Conservation (phyloP, 768 basidiomycete species). For the Lentinula guzmanii region DNA sequence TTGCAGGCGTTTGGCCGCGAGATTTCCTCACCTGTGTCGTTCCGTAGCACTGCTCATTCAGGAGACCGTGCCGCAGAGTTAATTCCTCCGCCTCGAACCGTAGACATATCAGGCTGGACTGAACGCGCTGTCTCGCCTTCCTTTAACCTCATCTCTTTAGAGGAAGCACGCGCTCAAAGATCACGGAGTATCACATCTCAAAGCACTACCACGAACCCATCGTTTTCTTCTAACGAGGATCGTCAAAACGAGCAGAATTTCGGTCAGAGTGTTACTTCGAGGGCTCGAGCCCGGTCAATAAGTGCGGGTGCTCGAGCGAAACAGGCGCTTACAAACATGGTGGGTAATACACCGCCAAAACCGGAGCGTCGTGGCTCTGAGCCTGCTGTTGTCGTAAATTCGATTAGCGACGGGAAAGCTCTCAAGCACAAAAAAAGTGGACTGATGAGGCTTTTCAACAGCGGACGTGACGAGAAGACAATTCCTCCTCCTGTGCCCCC, state of each 20-base stretch:
- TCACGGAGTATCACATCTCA: conserved; percentile 44
- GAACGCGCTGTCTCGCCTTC: conserved; percentile 41
- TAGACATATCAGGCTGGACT: conserved; percentile 43
- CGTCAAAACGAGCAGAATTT: conserved; percentile 18
- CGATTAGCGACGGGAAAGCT: conserved; percentile 23
- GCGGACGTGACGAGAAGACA: conserved; percentile 38
- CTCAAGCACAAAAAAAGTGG: conserved; percentile 80
- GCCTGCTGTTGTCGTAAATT: conserved; percentile 14
- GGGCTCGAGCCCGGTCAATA: conserved; percentile 51
- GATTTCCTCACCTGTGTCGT: conserved; percentile 51
- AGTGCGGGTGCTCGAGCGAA: conserved; percentile 56
- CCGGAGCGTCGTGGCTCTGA: conserved; percentile 41
- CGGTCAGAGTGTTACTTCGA: conserved; percentile 10
- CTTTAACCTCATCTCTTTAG: conserved; percentile 67
- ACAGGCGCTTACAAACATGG: conserved; percentile 37
- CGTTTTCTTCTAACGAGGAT: conserved; percentile 27
- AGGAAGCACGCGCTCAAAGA: conserved; percentile 74
- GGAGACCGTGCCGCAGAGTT: neutral
- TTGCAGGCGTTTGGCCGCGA: conserved; percentile 17
- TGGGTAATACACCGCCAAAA: conserved; percentile 27
- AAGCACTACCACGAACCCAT: conserved; percentile 17
- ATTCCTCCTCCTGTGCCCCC: conserved; percentile 55
- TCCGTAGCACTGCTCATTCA: conserved; percentile 24
- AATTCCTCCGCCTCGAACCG: conserved; percentile 17
- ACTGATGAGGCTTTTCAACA: conserved; percentile 74